Base-by-base conservation (phyloP, 495 filamentous ascomycete genomes). In the Diplogelasinospora grovesii region DNA sequence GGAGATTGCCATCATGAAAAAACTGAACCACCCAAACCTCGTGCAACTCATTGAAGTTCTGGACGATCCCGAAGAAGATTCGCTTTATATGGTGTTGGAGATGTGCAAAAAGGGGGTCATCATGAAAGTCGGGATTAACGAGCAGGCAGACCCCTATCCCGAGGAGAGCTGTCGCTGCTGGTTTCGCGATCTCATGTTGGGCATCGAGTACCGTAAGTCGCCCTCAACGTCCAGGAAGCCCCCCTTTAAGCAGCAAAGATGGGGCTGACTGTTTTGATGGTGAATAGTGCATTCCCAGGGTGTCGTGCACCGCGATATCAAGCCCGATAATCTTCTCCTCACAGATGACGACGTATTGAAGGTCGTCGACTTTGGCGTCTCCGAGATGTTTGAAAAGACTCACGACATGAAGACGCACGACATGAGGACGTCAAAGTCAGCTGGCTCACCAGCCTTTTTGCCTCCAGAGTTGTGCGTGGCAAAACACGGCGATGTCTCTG, bases 1-100 rank as follows among this genome's bases (percentile, higher is more conserved):
- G 62, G 92, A 98, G 58, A 94, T 98, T 50, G 92, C 92, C 18
- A 94, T 98, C 56, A 96, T 98, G 86, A 98, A 98, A 69, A 97
- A 98, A 60, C 73, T 98, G 33, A 80, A 96, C 56, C 92, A 98
- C 49, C 79, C 75, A 27, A 98, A 98, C 59, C 66, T 98, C 26
- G 89, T 95, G n/a, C 81, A 82, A 22, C 66, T 98, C 22, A 83
- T 92, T 47, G 92, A 98, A 59, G 92, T 98, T 1, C 64, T 98
- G 22, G 92, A 98, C 57, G 93, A 97, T 52, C 93, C 92, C 2
- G 79, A 85, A 22, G 89, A 96, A 49, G 92, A 98, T 56, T 93
- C 89, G 1, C 64, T 98, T 15, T 98, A 96, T 59, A 97, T 98
- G 86, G 92, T 98, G 4, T 74, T 98, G 56, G 92, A 98, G 59